phyloP scores from a whole-genome alignment of 345 rosid genomes.

The Excoecaria agallocha region DNA sequence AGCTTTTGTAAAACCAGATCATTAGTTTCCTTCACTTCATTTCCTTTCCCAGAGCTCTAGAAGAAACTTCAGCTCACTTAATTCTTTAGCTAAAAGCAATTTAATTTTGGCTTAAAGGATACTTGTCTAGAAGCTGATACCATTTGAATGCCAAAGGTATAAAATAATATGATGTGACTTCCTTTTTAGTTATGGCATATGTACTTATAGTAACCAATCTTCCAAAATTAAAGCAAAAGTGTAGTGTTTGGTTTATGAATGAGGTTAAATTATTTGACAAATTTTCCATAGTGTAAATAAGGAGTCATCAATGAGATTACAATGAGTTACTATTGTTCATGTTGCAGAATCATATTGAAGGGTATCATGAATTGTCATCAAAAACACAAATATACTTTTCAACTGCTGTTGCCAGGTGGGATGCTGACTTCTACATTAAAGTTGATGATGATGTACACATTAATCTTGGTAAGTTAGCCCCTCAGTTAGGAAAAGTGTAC shows the following conservation, averaged over 20 bases:
- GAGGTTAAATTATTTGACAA: neutral
- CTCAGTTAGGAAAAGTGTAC: slow-evolving; percentile 7
- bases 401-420: slow-evolving; percentile 69
- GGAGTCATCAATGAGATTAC: slow-evolving; percentile 5
- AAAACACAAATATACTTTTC: slow-evolving; percentile 70
- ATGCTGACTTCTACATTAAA: slow-evolving; percentile 79
- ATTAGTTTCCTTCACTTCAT: neutral
- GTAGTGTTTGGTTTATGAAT: slow-evolving; percentile 7
- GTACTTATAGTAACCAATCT: neutral
- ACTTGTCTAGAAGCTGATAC: slow-evolving; percentile 3
- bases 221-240: neutral
- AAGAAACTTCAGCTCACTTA: neutral
- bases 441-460: slow-evolving; percentile 78
- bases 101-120: neutral
- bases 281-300: neutral
- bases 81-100: neutral
- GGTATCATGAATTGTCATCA: slow-evolving; percentile 64
- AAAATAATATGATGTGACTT: neutral
- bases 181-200: neutral
- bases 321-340: neutral
- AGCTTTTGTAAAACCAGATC: neutral
- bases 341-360: slow-evolving; percentile 77
- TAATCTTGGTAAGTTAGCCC: slow-evolving; percentile 76
- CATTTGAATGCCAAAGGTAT: neutral
- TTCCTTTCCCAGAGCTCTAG: neutral